Evolutionary conservation across 352 stramenopile species (phyloP).

Genomic region (Phytophthora macrochlamydospora): DNA sequence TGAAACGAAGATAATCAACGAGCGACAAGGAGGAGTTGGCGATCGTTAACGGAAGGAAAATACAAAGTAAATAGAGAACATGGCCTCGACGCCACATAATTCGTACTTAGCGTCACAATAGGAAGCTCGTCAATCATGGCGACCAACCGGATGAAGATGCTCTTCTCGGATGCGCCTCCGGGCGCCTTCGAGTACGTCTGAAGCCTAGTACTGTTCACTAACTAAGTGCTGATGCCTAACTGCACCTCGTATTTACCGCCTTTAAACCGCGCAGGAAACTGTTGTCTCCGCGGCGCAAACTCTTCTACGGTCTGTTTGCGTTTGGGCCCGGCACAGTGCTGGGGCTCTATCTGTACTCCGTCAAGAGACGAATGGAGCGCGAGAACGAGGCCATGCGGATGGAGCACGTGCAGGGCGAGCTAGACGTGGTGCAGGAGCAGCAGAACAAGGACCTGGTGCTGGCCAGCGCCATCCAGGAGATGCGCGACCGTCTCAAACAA

Average conservation of each 20-base stretch:
- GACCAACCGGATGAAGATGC: constrained; percentile 61
- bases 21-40: no score
- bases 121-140: constrained; percentile 15
- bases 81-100: no score
- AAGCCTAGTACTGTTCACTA: neutral
- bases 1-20: no score
- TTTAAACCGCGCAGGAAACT: constrained; percentile 44
- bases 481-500: constrained; percentile 57
- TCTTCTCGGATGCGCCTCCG: constrained; percentile 74
- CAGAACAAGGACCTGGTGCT: constrained; percentile 63
- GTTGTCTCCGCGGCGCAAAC: constrained; percentile 64
- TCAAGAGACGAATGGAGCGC: constrained; percentile 71
- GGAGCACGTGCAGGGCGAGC: constrained; percentile 46
- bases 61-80: no score
- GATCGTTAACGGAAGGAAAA: no score
- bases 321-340: constrained; percentile 70
- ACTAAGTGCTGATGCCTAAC: constrained; percentile 1
- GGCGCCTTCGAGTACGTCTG: constrained; percentile 67
- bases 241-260: neutral
- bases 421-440: constrained; percentile 41
- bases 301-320: constrained; percentile 71
- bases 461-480: constrained; percentile 55
- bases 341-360: constrained; percentile 70
- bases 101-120: constrained; percentile 6
- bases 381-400: constrained; percentile 65